Evolutionary conservation across 2,329 filamentous ascomycete genomes (phyloP).

Genomic region (Colletotrichum abscissum): DNA sequence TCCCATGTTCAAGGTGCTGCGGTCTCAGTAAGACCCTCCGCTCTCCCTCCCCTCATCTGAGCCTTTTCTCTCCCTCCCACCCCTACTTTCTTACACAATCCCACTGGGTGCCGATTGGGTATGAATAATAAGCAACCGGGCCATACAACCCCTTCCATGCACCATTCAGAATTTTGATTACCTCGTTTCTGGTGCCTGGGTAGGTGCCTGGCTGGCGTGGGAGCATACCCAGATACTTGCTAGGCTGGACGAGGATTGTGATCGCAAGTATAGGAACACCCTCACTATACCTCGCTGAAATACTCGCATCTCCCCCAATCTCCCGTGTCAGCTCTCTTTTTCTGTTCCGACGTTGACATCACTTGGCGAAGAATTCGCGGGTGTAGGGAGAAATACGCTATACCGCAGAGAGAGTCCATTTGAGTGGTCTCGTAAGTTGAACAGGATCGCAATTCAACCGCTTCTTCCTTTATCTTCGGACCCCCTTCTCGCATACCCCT

Average conservation of each 20-base stretch:
- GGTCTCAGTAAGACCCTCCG: background rate
- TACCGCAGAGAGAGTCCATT: background rate
- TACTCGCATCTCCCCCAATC: background rate
- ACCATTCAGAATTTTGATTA: background rate
- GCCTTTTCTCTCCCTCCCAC: background rate
- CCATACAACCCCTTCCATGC: background rate
- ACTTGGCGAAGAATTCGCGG: background rate
- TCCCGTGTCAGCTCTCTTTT: background rate
- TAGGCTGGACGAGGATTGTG: no score
- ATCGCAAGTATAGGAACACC: no score
- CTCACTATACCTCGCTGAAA: background rate
- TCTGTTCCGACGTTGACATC: background rate
- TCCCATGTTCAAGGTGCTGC: background rate
- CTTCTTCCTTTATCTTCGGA: background rate
- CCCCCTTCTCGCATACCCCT: background rate
- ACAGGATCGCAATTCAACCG: background rate
- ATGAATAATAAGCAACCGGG: background rate
- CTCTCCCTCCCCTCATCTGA: background rate
- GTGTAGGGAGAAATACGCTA: background rate
- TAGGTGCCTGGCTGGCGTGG: background rate
- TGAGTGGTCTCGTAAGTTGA: background rate
- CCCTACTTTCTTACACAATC: background rate
- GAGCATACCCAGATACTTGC: no score
- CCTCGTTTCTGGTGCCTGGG: background rate
- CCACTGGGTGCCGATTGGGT: background rate